phyloP scores from a whole-genome alignment of 177 flowering plant genomes.

The Vitis hybrid region DNA sequence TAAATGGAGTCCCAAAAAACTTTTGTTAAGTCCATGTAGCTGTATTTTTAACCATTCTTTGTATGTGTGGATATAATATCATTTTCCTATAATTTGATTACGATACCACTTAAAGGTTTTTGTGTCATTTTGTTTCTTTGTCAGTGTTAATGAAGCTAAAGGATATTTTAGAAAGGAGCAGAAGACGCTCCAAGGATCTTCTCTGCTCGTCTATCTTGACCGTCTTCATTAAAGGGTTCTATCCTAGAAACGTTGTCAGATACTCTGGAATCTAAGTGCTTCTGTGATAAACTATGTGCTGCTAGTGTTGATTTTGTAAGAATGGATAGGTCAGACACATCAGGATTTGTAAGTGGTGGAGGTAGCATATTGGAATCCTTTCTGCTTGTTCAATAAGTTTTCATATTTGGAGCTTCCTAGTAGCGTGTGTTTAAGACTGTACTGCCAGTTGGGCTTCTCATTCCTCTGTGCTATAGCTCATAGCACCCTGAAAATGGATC shows the following conservation, averaged over 20 bases:
- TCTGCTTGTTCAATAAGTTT: slow-evolving; percentile 14
- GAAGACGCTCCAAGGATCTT: slow-evolving; percentile 26
- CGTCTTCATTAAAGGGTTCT: slow-evolving; percentile 51
- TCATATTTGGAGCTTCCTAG: slow-evolving; percentile 11
- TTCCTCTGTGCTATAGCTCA: background rate
- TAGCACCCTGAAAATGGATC: slow-evolving; percentile 46
- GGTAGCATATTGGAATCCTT: slow-evolving; percentile 15
- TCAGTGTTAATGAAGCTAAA: slow-evolving; percentile 55
- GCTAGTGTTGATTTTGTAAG: slow-evolving; percentile 11
- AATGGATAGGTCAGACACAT: slow-evolving; percentile 80
- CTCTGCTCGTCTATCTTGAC: slow-evolving; percentile 21
- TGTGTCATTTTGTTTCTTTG: slow-evolving; percentile 1
- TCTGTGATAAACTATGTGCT: background rate
- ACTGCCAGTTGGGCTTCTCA: slow-evolving; percentile 7
- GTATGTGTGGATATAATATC: too few species aligned
- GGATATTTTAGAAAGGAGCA: slow-evolving; percentile 31
- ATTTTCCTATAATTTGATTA: too few species aligned
- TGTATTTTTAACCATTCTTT: too few species aligned
- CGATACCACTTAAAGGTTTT: too few species aligned
- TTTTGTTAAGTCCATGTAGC: too few species aligned
- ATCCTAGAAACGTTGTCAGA: slow-evolving; percentile 67
- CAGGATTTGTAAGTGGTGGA: slow-evolving; percentile 88
- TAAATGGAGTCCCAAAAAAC: too few species aligned
- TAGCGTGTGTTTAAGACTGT: slow-evolving; percentile 7
- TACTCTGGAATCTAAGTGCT: slow-evolving; percentile 24